phyloP scores from a whole-genome alignment of 345 rosid species.

The Hevea brasiliensis region DNA sequence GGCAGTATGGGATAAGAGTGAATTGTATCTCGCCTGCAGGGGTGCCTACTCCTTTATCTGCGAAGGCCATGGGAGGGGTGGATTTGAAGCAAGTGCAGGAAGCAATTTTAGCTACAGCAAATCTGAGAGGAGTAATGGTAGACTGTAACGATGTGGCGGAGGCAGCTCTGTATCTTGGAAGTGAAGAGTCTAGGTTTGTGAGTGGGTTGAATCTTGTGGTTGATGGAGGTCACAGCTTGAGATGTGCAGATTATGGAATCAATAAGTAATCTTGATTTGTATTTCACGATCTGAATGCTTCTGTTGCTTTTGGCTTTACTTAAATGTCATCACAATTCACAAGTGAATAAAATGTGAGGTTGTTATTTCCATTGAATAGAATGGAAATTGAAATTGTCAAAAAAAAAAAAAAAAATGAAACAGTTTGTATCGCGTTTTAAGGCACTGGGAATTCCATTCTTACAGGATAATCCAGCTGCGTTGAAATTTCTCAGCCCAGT shows the following conservation, averaged over 20 bases:
- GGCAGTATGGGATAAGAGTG: neutral
- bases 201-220: conserved; percentile 9
- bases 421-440: too few relatives aligned
- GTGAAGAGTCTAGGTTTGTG: conserved; percentile 1
- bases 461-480: too few relatives aligned
- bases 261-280: too few relatives aligned
- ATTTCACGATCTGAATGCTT: too few relatives aligned
- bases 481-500: too few relatives aligned
- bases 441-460: too few relatives aligned
- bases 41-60: neutral
- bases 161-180: neutral
- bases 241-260: neutral
- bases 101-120: neutral
- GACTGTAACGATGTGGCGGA: neutral
- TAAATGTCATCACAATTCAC: too few relatives aligned
- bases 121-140: neutral
- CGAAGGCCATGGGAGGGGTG: neutral
- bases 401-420: too few relatives aligned
- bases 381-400: too few relatives aligned
- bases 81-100: neutral
- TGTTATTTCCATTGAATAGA: too few relatives aligned
- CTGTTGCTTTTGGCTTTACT: too few relatives aligned
- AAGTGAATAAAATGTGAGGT: too few relatives aligned
- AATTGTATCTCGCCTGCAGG: neutral
- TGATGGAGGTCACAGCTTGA: neutral